phyloP scores from a whole-genome alignment of 108 stramenopile genomes.

The Halocafeteria seosinensis region DNA sequence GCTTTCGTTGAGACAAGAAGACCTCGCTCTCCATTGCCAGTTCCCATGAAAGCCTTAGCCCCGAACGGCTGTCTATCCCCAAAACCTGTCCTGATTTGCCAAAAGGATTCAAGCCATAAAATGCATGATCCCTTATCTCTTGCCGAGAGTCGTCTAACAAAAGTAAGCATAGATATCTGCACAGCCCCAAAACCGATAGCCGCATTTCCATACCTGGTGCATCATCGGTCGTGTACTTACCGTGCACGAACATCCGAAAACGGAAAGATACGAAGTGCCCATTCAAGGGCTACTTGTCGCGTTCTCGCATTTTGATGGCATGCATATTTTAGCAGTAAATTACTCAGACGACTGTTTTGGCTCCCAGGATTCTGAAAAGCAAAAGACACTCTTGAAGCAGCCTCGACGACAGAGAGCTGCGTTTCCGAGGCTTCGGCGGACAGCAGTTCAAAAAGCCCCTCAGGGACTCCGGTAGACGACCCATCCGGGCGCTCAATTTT shows the following conservation, averaged over 20 bases:
- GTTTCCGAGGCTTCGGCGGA: background rate
- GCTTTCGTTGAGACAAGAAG: no score
- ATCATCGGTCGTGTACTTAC: no score
- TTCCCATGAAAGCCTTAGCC: no score
- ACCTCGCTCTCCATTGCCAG: no score
- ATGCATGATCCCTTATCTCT: background rate
- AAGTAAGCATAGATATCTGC: no score
- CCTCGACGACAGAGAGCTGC: background rate
- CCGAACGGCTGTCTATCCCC: no score
- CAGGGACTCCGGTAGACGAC: background rate
- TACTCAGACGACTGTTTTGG: background rate
- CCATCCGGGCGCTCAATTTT: no score
- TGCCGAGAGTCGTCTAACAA: background rate
- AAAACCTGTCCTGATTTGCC: background rate
- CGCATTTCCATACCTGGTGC: no score
- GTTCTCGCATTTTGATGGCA: background rate
- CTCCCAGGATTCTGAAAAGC: background rate
- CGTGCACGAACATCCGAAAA: background rate
- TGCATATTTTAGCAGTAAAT: background rate
- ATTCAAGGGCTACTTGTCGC: background rate
- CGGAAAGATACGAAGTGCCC: background rate
- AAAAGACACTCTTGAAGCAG: background rate
- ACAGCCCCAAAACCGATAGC: no score
- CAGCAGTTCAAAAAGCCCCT: background rate
- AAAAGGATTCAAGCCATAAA: background rate